These are phyloP conservation scores for Wallacemonas sp. DNA, from an alignment of 208 protist genomes.

Conservation along the genomic window DNA sequence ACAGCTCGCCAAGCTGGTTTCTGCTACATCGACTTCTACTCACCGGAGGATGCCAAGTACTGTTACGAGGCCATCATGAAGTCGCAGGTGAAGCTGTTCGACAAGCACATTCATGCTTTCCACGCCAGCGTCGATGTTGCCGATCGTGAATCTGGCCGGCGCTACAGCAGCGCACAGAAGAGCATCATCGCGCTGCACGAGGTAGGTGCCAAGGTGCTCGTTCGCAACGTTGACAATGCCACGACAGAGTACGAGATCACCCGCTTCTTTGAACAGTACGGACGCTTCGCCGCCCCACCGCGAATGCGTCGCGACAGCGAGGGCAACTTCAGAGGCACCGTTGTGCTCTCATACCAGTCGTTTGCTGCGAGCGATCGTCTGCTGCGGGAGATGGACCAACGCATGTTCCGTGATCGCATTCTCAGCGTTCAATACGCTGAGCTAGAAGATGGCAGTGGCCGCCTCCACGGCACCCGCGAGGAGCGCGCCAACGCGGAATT, in stretches of 20 bases:
- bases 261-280: slow-evolving; percentile 79
- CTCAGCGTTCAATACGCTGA: slow-evolving; percentile 79
- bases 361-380: slow-evolving; percentile 71
- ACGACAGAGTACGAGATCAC: slow-evolving; percentile 81
- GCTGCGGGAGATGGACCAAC: slow-evolving; percentile 73
- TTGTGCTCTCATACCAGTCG: slow-evolving; percentile 78
- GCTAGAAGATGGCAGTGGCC: slow-evolving; percentile 82
- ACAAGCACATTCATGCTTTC: slow-evolving; percentile 59
- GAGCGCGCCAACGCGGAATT: slow-evolving; percentile 79
- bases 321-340: slow-evolving; percentile 75
- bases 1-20: slow-evolving; percentile 51
- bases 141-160: slow-evolving; percentile 24
- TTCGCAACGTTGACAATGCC: slow-evolving; percentile 69
- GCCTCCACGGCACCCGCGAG: slow-evolving; percentile 66
- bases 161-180: slow-evolving; percentile 14
- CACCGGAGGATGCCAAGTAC: slow-evolving; percentile 87
- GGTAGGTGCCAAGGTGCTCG: slow-evolving; percentile 81
- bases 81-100: slow-evolving; percentile 66
- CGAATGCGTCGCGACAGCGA: slow-evolving; percentile 78
- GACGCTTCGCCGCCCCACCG: slow-evolving; percentile 75
- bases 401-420: slow-evolving; percentile 59
- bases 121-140: slow-evolving; percentile 67
- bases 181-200: slow-evolving; percentile 53
- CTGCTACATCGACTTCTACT: slow-evolving; percentile 80
- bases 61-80: slow-evolving; percentile 78